These are phyloP conservation scores for Blastobotrys persicus DNA, from an alignment of 1,139 yeast genomes.

Conservation along the genomic window DNA sequence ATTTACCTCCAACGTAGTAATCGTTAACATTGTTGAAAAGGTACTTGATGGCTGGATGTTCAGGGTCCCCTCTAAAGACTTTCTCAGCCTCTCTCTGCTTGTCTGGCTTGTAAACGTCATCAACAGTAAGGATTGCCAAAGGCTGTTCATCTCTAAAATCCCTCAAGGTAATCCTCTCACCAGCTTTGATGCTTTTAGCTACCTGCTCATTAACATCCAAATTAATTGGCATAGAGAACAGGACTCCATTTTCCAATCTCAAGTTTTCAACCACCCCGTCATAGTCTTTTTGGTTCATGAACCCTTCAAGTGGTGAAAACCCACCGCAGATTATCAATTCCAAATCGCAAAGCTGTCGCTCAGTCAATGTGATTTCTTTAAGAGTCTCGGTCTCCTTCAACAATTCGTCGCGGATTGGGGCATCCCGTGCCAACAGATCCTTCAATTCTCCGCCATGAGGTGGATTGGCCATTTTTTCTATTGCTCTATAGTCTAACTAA, in stretches of 20 bases:
- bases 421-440: constrained; percentile 83
- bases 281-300: constrained; percentile 78
- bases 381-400: constrained; percentile 57
- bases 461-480: constrained; percentile 55
- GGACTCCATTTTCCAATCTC: constrained; percentile 70
- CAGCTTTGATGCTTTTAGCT: constrained; percentile 49
- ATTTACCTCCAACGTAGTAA: constrained; percentile 79
- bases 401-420: constrained; percentile 54
- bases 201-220: constrained; percentile 65
- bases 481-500: neutral
- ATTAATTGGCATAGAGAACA: constrained; percentile 94
- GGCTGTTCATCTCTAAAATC: constrained; percentile 83
- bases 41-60: constrained; percentile 88
- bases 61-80: constrained; percentile 95
- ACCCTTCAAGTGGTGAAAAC: constrained; percentile 88
- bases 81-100: constrained; percentile 74
- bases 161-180: constrained; percentile 67
- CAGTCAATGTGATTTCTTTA: constrained; percentile 60
- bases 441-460: constrained; percentile 92
- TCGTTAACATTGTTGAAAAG: constrained; percentile 75
- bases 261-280: constrained; percentile 72
- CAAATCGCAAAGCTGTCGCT: constrained; percentile 89
- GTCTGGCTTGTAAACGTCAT: constrained; percentile 78
- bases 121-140: constrained; percentile 76
- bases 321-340: constrained; percentile 93